phyloP scores from a whole-genome alignment of 768 basidiomycete species.

The Auricularia cornea region DNA sequence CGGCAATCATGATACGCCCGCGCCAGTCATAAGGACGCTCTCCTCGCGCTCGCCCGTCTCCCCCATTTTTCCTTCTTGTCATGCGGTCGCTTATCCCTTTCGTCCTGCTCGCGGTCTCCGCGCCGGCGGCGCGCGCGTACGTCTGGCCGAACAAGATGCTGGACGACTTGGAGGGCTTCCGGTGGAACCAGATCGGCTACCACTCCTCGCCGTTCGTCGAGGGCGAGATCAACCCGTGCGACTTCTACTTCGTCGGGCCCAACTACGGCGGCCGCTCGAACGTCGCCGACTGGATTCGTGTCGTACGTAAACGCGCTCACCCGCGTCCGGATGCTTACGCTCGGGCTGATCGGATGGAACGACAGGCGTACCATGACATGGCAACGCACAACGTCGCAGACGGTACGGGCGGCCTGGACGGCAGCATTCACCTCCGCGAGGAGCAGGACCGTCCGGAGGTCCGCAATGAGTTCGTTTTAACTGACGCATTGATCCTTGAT shows the following conservation, averaged over 20 bases:
- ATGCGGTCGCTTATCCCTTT: no score
- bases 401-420: slow-evolving; percentile 44
- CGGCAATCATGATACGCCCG: no score
- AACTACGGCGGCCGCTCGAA: not conserved
- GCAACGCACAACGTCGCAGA: slow-evolving; percentile 36
- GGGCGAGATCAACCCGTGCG: not conserved
- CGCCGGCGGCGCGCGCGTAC: not conserved
- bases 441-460: slow-evolving; percentile 35
- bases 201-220: not conserved
- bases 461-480: not conserved
- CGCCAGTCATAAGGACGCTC: no score
- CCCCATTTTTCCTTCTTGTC: no score
- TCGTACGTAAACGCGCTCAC: not conserved
- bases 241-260: not conserved
- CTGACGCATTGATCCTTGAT: not conserved
- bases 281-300: not conserved
- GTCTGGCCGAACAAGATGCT: not conserved
- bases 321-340: not conserved
- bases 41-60: no score
- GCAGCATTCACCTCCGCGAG: slow-evolving; percentile 32
- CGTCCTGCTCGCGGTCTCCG: no score
- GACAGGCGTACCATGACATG: slow-evolving; percentile 29
- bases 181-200: not conserved
- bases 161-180: not conserved
- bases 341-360: not conserved